Conservation (phyloP, 345 rosid genomes). For the Mallotus nudiflorus region DNA sequence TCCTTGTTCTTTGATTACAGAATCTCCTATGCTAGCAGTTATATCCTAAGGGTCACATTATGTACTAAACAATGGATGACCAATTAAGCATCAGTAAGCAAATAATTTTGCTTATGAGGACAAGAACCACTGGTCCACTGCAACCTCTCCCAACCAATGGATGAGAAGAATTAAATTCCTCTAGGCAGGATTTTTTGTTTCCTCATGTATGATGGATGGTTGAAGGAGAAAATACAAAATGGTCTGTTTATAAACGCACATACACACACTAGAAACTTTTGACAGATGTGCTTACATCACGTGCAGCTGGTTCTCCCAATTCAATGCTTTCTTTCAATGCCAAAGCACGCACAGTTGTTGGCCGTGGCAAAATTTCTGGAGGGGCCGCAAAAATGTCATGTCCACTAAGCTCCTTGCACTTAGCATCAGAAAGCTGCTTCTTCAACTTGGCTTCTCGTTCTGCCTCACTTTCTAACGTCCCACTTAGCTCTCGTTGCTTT, state of each 20-base stretch:
- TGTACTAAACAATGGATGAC: neutral
- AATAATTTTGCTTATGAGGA: neutral
- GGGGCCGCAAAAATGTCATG: constrained; percentile 96
- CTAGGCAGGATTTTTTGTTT: neutral
- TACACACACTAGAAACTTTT: constrained; percentile 33
- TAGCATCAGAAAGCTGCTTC: constrained; percentile 87
- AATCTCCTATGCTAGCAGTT: neutral
- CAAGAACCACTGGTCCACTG: neutral
- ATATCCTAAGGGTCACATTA: neutral
- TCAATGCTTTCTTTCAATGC: constrained; percentile 69
- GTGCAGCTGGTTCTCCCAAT: constrained; percentile 60
- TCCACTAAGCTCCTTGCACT: constrained; percentile 88
- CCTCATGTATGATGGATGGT: neutral
- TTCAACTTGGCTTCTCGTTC: constrained; percentile 47
- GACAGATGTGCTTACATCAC: constrained; percentile 34
- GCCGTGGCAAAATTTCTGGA: constrained; percentile 86
- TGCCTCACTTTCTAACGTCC: constrained; percentile 64
- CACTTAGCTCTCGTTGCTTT: constrained; percentile 94
- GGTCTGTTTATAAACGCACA: constrained; percentile 9
- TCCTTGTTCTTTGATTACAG: neutral
- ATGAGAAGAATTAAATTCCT: neutral
- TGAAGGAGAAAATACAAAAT: neutral
- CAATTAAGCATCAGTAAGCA: neutral
- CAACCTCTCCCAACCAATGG: neutral
- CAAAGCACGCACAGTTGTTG: constrained; percentile 61